Evolutionary conservation across 108 stramenopile species (phyloP).

Genomic region (Fragilariopsis cylindrus): DNA sequence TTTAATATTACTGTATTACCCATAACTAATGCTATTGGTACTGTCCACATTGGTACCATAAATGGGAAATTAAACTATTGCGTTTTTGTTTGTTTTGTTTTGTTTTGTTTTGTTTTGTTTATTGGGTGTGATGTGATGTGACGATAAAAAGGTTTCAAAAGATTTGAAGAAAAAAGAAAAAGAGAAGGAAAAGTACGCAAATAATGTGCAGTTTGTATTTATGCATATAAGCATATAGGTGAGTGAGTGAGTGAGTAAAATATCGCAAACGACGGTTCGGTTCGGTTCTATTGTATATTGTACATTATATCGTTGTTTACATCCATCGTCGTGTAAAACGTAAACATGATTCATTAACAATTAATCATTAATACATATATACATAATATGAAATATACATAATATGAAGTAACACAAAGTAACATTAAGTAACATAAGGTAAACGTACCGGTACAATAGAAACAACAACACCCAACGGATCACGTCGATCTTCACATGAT

Average conservation of each 20-base stretch:
- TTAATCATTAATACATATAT: no score
- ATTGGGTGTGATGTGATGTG: slow-evolving; percentile 31
- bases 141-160: slow-evolving; percentile 69
- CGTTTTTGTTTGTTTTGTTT: neutral
- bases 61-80: slow-evolving; percentile 39
- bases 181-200: no score
- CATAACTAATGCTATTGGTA: slow-evolving; percentile 91
- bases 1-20: slow-evolving; percentile 92
- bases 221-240: no score
- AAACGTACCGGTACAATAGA: slow-evolving; percentile 71
- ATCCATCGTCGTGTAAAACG: no score
- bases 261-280: no score
- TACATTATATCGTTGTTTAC: no score
- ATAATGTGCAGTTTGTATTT: no score
- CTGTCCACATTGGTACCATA: slow-evolving; percentile 69
- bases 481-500: slow-evolving; percentile 77
- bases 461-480: slow-evolving; percentile 93
- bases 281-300: no score
- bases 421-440: no score
- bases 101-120: neutral
- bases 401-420: no score
- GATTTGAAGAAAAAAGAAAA: slow-evolving; percentile 18
- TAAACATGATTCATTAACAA: no score
- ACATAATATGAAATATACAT: slow-evolving; percentile 56
- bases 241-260: no score